phyloP scores from a whole-genome alignment of 2,329 filamentous ascomycete species.

The Penicillium oxalicum region DNA sequence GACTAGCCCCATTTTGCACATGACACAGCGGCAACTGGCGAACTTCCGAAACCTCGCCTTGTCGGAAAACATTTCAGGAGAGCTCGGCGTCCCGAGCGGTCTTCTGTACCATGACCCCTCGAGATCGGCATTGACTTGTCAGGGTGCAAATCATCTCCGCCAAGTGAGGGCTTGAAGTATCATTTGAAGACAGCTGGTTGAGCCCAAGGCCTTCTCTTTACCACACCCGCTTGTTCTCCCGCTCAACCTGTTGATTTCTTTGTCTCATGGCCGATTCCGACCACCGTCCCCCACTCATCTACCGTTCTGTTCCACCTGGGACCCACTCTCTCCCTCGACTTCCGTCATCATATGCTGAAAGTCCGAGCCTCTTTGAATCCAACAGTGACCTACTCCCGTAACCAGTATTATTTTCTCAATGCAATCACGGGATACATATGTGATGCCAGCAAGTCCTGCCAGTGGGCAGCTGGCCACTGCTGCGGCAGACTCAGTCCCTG shows the following conservation, averaged over 20 bases:
- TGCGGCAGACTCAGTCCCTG: constrained; percentile 71
- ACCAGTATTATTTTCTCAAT: constrained; percentile 38
- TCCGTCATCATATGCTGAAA: constrained; percentile 24
- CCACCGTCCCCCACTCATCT: constrained; percentile 20
- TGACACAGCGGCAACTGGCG: constrained; percentile 37
- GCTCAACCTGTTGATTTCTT: not conserved
- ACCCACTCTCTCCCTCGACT: constrained; percentile 27
- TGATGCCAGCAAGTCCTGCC: constrained; percentile 80
- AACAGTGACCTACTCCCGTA: constrained; percentile 21
- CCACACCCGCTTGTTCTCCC: not conserved
- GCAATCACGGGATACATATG: constrained; percentile 65
- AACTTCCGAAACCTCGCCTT: constrained; percentile 43
- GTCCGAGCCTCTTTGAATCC: constrained; percentile 23
- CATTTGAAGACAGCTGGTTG: too few relatives aligned
- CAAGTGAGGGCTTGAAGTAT: too few relatives aligned
- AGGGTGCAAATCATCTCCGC: too few relatives aligned
- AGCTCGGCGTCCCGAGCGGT: not conserved
- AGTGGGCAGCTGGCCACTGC: constrained; percentile 56
- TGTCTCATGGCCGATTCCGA: constrained; percentile 29
- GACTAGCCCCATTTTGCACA: constrained; percentile 38
- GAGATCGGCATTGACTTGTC: too few relatives aligned
- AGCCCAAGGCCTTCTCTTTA: too few relatives aligned
- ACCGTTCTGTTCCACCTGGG: constrained; percentile 23
- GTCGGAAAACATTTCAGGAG: not conserved
- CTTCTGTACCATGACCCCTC: too few relatives aligned